Conservation (phyloP, 768 basidiomycete species). For the Phanerochaete carnosa region DNA sequence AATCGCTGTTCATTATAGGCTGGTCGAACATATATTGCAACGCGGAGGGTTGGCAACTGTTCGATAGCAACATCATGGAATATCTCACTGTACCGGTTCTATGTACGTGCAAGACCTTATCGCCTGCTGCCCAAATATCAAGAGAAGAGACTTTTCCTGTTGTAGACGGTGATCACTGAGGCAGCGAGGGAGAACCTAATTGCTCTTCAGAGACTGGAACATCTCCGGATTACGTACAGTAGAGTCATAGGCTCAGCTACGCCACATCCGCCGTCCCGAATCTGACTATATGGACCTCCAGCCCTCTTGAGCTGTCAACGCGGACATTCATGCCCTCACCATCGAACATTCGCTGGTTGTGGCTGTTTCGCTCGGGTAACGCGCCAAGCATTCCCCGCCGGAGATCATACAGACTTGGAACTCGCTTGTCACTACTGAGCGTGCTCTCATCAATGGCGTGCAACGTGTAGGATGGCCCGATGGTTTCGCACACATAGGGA, state of each 20-base stretch:
- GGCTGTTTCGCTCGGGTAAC: not conserved
- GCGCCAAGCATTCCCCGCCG: not conserved
- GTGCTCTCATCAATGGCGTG: not conserved
- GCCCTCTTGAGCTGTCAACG: not conserved
- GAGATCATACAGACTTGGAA: not conserved
- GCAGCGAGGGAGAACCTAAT: not conserved
- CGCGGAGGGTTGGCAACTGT: too few relatives aligned
- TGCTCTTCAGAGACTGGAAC: not conserved
- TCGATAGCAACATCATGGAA: too few relatives aligned
- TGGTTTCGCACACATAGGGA: not conserved
- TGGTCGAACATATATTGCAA: too few relatives aligned
- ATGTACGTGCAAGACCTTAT: too few relatives aligned
- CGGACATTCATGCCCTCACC: not conserved
- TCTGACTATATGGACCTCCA: not conserved
- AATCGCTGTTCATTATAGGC: too few relatives aligned
- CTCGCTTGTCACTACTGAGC: not conserved
- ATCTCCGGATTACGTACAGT: not conserved
- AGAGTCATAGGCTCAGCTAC: not conserved
- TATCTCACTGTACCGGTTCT: too few relatives aligned
- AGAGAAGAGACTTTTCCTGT: not conserved
- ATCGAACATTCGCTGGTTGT: not conserved
- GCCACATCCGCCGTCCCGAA: not conserved
- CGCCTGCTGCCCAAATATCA: not conserved
- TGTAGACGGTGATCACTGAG: not conserved
- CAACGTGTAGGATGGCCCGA: not conserved